Evolutionary conservation across 1,284 basidiomycete genomes (phyloP).

Genomic region (Pascua sp.): DNA sequence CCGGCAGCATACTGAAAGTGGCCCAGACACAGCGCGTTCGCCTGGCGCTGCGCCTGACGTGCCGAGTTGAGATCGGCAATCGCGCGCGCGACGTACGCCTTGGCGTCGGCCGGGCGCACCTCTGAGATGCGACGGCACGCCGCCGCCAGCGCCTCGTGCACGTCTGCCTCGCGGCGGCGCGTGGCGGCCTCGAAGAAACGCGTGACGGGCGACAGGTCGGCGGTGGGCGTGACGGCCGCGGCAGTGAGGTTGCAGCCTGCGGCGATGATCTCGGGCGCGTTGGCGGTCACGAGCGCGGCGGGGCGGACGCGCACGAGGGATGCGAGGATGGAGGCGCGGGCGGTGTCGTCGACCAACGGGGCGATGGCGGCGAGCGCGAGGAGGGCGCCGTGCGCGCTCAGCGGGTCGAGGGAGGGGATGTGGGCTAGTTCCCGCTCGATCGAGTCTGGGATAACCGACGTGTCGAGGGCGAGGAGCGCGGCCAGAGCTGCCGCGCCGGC

Average conservation of each 20-base stretch:
- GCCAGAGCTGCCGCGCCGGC: slow-evolving; percentile 75
- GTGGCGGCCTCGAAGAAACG: slow-evolving; percentile 62
- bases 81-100: slow-evolving; percentile 54
- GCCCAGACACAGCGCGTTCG: slow-evolving; percentile 71
- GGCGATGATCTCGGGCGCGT: slow-evolving; percentile 69
- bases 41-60: slow-evolving; percentile 63
- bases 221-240: slow-evolving; percentile 57
- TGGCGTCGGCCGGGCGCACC: slow-evolving; percentile 35
- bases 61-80: slow-evolving; percentile 60
- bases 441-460: slow-evolving; percentile 25
- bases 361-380: slow-evolving; percentile 70
- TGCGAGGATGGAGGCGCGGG: slow-evolving; percentile 35
- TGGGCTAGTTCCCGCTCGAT: slow-evolving; percentile 47
- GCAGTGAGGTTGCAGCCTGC: slow-evolving; percentile 72
- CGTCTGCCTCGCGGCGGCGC: slow-evolving; percentile 61
- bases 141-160: slow-evolving; percentile 71
- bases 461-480: slow-evolving; percentile 60
- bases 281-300: slow-evolving; percentile 60
- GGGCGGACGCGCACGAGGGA: slow-evolving; percentile 55
- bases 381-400: slow-evolving; percentile 78
- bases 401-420: slow-evolving; percentile 63
- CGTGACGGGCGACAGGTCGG: slow-evolving; percentile 5
- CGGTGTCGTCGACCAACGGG: slow-evolving; percentile 39
- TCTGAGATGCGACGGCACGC: slow-evolving; percentile 64
- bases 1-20: slow-evolving; percentile 61